These are phyloP conservation scores for Phlegmacium glaucopus DNA, from an alignment of 768 basidiomycete species.

Conservation along the genomic window DNA sequence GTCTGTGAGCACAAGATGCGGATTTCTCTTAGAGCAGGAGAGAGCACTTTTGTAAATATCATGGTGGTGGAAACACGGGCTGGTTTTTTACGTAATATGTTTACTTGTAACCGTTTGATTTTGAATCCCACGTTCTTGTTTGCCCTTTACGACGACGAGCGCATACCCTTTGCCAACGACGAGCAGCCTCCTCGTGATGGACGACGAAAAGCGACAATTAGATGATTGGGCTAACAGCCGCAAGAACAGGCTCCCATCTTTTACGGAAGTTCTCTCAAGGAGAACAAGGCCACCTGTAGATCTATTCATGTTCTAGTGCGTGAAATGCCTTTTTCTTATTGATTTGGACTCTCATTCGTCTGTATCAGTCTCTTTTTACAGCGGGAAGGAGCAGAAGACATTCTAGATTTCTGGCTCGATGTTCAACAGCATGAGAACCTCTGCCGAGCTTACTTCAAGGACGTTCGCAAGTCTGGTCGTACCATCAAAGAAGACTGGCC, in stretches of 20 bases:
- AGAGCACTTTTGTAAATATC: slow-evolving; percentile 65
- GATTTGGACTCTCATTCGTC: neutral
- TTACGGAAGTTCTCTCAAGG: slow-evolving; percentile 87
- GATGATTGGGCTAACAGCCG: slow-evolving; percentile 75
- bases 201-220: slow-evolving; percentile 55
- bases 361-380: slow-evolving; percentile 83
- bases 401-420: slow-evolving; percentile 98
- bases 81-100: too few relatives aligned
- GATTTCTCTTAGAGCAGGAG: slow-evolving; percentile 77
- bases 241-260: slow-evolving; percentile 78
- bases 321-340: slow-evolving; percentile 18
- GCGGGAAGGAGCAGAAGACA: slow-evolving; percentile 93
- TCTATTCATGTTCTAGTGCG: slow-evolving; percentile 98
- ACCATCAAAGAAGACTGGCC: slow-evolving; percentile 98
- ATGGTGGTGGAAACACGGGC: slow-evolving; percentile 40
- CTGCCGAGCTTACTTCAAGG: slow-evolving; percentile 98
- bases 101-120: neutral
- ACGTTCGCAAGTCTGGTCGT: slow-evolving; percentile 91
- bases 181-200: slow-evolving; percentile 24
- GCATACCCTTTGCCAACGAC: slow-evolving; percentile 12
- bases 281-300: slow-evolving; percentile 94
- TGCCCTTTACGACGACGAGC: slow-evolving; percentile 24
- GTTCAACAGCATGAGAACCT: slow-evolving; percentile 99
- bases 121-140: slow-evolving; percentile 22
- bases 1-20: slow-evolving; percentile 80